Conservation (phyloP, 805 yeast genomes). For the Zygoascus biomembranicola region DNA sequence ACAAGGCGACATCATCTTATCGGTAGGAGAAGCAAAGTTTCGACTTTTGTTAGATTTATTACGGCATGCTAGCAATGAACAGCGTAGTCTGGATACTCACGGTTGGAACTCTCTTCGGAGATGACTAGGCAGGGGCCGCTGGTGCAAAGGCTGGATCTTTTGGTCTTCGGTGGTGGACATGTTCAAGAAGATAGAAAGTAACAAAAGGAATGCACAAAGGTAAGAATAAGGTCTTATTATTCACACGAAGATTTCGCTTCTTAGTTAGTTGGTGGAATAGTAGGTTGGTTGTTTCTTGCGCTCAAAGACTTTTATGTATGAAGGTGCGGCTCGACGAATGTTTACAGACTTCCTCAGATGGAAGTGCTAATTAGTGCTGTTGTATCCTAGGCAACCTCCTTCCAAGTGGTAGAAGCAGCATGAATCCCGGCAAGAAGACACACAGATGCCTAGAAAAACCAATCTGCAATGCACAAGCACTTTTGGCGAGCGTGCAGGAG, state of each 20-base stretch:
- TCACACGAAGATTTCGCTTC: too few species aligned
- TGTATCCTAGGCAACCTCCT: background rate
- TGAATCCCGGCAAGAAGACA: background rate
- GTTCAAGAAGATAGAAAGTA: background rate
- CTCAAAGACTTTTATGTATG: background rate
- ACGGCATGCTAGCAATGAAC: background rate
- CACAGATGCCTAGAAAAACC: too few species aligned
- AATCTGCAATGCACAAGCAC: too few species aligned
- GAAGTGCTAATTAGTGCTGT: background rate
- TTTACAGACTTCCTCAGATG: background rate
- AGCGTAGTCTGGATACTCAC: background rate
- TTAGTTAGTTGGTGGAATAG: too few species aligned
- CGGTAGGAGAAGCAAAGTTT: conserved; percentile 47
- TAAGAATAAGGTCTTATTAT: background rate
- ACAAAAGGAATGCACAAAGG: background rate
- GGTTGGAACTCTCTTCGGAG: conserved; percentile 4
- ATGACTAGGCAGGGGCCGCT: conserved; percentile 3
- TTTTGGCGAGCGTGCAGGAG: too few species aligned
- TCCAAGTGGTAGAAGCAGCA: background rate
- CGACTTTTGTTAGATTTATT: conserved; percentile 1
- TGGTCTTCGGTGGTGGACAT: conserved; percentile 1
- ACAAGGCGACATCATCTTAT: conserved; percentile 49
- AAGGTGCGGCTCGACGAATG: background rate
- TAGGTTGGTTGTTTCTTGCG: background rate
- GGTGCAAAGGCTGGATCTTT: conserved; percentile 16